Percentiles rank a stretch among this genome's conserved stretches.
phyloP scores from a whole-genome alignment of 108 stramenopile genomes.

The Aurantiochytrium sp. region DNA sequence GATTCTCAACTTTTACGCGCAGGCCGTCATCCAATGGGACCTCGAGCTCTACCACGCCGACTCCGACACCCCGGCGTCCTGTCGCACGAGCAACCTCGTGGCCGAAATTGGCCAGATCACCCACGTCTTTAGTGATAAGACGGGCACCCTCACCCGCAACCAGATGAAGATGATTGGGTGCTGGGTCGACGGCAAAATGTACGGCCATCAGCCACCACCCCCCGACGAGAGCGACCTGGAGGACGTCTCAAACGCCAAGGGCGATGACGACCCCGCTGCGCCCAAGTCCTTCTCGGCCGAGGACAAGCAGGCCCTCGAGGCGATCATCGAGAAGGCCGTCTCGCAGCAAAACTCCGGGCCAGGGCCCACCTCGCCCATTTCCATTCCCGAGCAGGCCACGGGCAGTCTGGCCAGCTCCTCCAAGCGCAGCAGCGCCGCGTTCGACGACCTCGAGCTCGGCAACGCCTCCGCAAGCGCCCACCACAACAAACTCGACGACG shows the following conservation, averaged over 20 bases:
- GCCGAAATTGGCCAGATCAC: conserved; percentile 57
- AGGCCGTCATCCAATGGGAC: conserved; percentile 51
- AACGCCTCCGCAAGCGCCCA: no score
- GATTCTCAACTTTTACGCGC: conserved; percentile 56
- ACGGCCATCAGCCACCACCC: conserved; percentile 54
- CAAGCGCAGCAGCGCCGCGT: not conserved
- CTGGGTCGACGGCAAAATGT: conserved; percentile 78
- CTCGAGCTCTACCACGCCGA: conserved; percentile 53
- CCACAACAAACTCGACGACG: no score
- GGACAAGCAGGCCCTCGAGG: not conserved
- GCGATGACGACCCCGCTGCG: no score
- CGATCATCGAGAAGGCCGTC: not conserved
- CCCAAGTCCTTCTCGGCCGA: not conserved
- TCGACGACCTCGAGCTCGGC: not conserved
- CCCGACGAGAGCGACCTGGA: not conserved
- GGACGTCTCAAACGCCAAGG: not conserved
- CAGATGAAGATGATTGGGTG: conserved; percentile 93
- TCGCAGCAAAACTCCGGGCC: not conserved
- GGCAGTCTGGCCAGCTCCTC: no score
- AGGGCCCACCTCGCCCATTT: not conserved
- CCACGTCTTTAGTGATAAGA: conserved; percentile 72
- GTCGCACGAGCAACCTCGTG: conserved; percentile 49
- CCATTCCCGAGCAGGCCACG: not conserved
- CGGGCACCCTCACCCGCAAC: conserved; percentile 94
- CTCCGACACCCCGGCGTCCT: conserved; percentile 53